Evolutionary conservation across 305 asterid genomes (phyloP).

Genomic region (Rubia peregrina): DNA sequence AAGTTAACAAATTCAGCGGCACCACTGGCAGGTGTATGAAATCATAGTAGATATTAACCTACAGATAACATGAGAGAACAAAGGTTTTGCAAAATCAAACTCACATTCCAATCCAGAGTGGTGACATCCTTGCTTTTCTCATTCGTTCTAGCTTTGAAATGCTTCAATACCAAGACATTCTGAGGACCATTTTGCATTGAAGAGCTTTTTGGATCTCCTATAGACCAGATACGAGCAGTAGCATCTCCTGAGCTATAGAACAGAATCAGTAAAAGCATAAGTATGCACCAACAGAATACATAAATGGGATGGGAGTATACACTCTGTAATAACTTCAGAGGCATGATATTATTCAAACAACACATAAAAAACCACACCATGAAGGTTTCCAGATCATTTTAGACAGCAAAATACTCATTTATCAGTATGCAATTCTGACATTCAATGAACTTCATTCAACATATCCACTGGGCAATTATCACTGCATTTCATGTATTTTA

Average conservation of each 20-base stretch:
- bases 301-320: neutral
- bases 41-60: neutral
- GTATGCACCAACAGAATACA: slow-evolving; percentile 3
- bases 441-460: neutral
- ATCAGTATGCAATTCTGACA: neutral
- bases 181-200: slow-evolving; percentile 49
- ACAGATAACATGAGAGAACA: neutral
- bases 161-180: slow-evolving; percentile 60
- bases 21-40: neutral
- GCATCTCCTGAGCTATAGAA: slow-evolving; percentile 85
- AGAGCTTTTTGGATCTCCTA: slow-evolving; percentile 62
- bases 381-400: neutral
- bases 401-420: neutral
- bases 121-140: slow-evolving; percentile 98
- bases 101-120: slow-evolving; percentile 95
- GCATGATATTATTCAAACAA: neutral
- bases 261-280: slow-evolving; percentile 13
- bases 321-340: neutral
- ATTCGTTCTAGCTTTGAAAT: slow-evolving; percentile 81
- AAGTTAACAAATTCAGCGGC: neutral
- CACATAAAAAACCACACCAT: neutral
- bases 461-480: neutral
- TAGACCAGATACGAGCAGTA: slow-evolving; percentile 90
- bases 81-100: slow-evolving; percentile 11
- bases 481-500: neutral